Conservation (phyloP, 2,329 filamentous ascomycete genomes). For the Colletotrichum agaves region DNA sequence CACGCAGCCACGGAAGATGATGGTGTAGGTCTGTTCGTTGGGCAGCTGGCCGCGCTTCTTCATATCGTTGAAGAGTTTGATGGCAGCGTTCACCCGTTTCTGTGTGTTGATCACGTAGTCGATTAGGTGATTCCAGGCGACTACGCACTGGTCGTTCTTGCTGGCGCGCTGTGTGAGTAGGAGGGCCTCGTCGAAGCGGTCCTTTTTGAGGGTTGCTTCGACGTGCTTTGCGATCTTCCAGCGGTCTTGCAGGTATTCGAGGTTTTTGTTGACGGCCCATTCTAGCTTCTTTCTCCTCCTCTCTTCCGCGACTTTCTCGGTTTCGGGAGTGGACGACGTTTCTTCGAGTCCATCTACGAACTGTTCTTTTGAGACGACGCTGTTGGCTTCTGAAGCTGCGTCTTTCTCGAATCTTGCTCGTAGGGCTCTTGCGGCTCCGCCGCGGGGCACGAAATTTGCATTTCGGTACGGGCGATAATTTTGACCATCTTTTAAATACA, state of each 20-base stretch:
- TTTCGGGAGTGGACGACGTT: neutral
- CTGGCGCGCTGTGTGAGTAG: constrained; percentile 77
- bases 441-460: no score
- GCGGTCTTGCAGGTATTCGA: constrained; percentile 75
- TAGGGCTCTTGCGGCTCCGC: neutral
- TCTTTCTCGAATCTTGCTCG: neutral
- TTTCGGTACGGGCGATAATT: no score
- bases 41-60: constrained; percentile 89
- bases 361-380: neutral
- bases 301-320: constrained; percentile 11
- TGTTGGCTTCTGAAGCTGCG: neutral
- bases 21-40: constrained; percentile 84
- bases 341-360: neutral
- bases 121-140: constrained; percentile 91
- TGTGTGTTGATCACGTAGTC: constrained; percentile 73
- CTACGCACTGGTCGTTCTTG: constrained; percentile 70
- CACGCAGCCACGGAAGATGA: constrained; percentile 81
- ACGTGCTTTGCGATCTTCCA: constrained; percentile 78
- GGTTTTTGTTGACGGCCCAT: constrained; percentile 62
- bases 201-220: constrained; percentile 65
- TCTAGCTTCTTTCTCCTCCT: constrained; percentile 45
- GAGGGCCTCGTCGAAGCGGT: constrained; percentile 73
- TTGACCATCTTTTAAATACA: no score
- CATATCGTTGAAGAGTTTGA: constrained; percentile 97
- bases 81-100: constrained; percentile 66